Evolutionary conservation across 1,284 basidiomycete genomes (phyloP).

Genomic region (Grifola frondosa): DNA sequence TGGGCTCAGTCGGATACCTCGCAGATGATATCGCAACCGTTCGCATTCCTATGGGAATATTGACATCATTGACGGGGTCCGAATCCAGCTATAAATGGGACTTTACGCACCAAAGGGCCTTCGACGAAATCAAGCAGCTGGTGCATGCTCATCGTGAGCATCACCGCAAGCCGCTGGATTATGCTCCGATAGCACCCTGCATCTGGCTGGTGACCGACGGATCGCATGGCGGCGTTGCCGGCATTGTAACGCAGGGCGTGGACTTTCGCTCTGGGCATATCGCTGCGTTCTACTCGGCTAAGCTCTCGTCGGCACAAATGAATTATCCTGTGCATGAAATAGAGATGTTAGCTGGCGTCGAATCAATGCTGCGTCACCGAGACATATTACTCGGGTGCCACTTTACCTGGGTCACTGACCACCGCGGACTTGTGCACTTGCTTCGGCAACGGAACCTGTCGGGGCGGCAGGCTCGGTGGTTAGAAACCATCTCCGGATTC

Average conservation of each 20-base stretch:
- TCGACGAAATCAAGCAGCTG: background rate
- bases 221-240: background rate
- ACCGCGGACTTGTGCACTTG: slow-evolving; percentile 15
- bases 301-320: background rate
- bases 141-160: background rate
- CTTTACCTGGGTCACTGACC: slow-evolving; percentile 1
- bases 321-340: slow-evolving; percentile 4
- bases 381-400: background rate
- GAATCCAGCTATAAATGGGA: background rate
- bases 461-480: slow-evolving; percentile 20
- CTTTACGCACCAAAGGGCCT: background rate
- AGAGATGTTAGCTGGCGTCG: slow-evolving; percentile 1
- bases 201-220: slow-evolving; percentile 2
- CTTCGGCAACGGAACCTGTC: slow-evolving; percentile 22
- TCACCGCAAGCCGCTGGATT: background rate
- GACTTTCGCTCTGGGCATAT: background rate
- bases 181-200: background rate
- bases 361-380: slow-evolving; percentile 1
- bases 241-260: background rate
- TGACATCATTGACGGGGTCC: background rate
- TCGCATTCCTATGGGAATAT: background rate
- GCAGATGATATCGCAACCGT: slow-evolving; percentile 15
- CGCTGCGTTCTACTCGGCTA: slow-evolving; percentile 5
- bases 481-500: slow-evolving; percentile 21
- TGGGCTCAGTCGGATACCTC: slow-evolving; percentile 10